Base-by-base conservation (phyloP, 192 early-diverging fungal species). In the Backusella tuberculispora region DNA sequence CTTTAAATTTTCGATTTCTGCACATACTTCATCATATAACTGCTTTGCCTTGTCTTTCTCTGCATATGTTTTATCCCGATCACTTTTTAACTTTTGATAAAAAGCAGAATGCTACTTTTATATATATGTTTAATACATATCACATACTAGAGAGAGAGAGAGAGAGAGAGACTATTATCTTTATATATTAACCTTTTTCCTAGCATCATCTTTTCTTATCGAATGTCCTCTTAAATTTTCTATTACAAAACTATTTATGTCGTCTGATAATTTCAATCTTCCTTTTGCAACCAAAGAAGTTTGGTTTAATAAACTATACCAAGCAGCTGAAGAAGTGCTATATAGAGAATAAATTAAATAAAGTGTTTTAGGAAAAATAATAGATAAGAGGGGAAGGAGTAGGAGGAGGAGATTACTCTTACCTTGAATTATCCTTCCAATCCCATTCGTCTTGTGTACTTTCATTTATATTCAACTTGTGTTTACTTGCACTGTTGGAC, bases 11-110 rank as follows among this genome's bases (percentile, higher is more conserved):
- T 91, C 91, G 5, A 90, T 88, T 56, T 88, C 84, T 56, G 86
- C 84, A 66, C 93, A 93, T 34, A 86, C 80, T 9, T 87, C 83
- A 67, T 93, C 89, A 76, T 92, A 95, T 4, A 86, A 82, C 63
- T 84, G 74, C 70, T 88, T 87, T 46, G 85, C 83, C 71, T 88
- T 88, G n/a, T 90, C 87, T 63, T 83, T 87, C 48, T 94, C 92
- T 14, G 78, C 71, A 71, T 88, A 84, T 3, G 85, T 76, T 44
- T 83, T 87, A 46, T 93, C 92, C 7, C 90, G 80, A 38, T 92
- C 91, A 5, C 78, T 42, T 40, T 82, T 73, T 14, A 93, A 75
- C 53, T 85, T 87, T 71, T 88, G 87, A 15, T 84, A 83, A 65
- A 93, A 95, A n/a, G 73, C 63, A 37, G 90, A 77, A 76, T 93